These are phyloP conservation scores for Penicillium sp. DNA, from an alignment of 2,329 filamentous ascomycete species.

Conservation along the genomic window DNA sequence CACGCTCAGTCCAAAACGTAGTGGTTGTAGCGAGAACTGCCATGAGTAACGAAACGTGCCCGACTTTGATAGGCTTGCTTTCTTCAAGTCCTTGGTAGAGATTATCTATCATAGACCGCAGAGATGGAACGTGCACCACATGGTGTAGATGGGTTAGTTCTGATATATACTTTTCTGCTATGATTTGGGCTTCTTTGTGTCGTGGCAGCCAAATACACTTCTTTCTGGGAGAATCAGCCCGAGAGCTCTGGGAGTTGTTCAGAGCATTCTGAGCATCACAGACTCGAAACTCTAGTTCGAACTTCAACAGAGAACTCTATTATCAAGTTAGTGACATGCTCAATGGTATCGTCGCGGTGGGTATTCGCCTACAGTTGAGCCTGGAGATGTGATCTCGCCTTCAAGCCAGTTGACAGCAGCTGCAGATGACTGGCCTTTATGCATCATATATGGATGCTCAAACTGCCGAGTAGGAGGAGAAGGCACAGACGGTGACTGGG, in stretches of 20 bases:
- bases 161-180: constrained; percentile 35
- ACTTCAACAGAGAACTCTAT: constrained; percentile 4
- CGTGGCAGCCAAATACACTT: constrained; percentile 38
- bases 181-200: constrained; percentile 32
- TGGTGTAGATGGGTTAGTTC: constrained; percentile 39
- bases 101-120: constrained; percentile 28
- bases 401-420: constrained; percentile 19
- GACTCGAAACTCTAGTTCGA: constrained; percentile 14
- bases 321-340: background rate
- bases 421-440: background rate
- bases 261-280: constrained; percentile 10
- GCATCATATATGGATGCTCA: background rate
- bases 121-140: constrained; percentile 34
- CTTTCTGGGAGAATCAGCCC: background rate
- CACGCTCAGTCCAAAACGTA: constrained; percentile 31
- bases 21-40: constrained; percentile 36
- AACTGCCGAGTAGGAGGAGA: background rate
- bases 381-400: constrained; percentile 12
- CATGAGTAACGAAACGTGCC: constrained; percentile 33
- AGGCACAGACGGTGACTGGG: background rate
- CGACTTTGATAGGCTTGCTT: constrained; percentile 22
- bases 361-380: constrained; percentile 9
- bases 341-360: background rate
- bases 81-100: constrained; percentile 28
- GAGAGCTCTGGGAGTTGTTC: background rate